A percentile compares a stretch with the other conserved stretches of the same genome.
Evolutionary conservation across 495 filamentous ascomycete genomes (phyloP).

Genomic region (Talaromyces liani): DNA sequence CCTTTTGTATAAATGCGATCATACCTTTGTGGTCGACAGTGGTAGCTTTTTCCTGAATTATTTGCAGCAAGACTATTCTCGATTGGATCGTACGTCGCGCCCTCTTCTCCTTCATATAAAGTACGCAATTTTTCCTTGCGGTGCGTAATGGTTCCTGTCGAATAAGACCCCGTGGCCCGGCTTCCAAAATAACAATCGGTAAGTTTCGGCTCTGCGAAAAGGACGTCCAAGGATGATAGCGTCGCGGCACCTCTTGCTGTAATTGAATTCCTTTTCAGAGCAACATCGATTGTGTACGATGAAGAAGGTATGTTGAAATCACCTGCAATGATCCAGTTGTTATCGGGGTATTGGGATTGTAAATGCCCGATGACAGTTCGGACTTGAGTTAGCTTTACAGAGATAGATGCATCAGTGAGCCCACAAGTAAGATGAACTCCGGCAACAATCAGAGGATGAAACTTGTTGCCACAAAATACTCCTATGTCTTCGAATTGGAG

Average conservation of each 20-base stretch:
- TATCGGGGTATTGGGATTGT: conserved; percentile 17
- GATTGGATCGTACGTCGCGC: conserved; percentile 49
- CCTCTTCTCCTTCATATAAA: conserved; percentile 42
- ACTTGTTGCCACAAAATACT: conserved; percentile 9
- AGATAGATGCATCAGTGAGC: conserved; percentile 43
- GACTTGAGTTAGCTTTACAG: conserved; percentile 41
- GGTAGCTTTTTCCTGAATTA: conserved; percentile 25
- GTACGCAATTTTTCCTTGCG: conserved; percentile 11
- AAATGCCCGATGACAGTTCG: conserved; percentile 35
- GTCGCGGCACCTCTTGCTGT: conserved; percentile 24
- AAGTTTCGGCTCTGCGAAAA: conserved; percentile 24
- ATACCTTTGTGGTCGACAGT: conserved; percentile 49
- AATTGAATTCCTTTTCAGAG: conserved; percentile 36
- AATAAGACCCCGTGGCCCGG: conserved; percentile 15
- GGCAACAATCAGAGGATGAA: conserved; percentile 32
- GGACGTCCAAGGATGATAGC: conserved; percentile 24
- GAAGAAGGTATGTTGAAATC: conserved; percentile 54
- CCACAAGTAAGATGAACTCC: conserved; percentile 48
- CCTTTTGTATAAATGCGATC: conserved; percentile 39
- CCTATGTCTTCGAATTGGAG: conserved; percentile 27
- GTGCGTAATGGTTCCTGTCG: neutral
- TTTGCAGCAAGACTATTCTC: conserved; percentile 42
- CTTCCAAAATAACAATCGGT: conserved; percentile 33
- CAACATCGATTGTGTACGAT: conserved; percentile 36
- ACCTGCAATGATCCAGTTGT: conserved; percentile 46